Base-by-base conservation (phyloP, 1,284 basidiomycete genomes). In the Leccinum pachyderme region DNA sequence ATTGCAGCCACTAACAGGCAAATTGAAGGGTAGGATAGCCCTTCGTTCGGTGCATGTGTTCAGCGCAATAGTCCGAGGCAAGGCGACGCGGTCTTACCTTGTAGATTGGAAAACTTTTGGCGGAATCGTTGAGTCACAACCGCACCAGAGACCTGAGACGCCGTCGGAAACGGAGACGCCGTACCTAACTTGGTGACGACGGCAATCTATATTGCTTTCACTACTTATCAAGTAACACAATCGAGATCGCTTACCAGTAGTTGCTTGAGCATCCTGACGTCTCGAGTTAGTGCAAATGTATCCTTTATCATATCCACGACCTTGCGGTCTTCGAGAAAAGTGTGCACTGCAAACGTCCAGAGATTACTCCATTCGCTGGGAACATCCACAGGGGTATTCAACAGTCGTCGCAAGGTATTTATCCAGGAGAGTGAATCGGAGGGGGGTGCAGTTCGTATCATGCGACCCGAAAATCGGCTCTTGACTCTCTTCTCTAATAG, bases 401-500 rank as follows among this genome's bases (percentile, higher is more conserved):
- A 70, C 2, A 80, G 71, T 7, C 64, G 66, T 55, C 73, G 73
- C 4, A 81, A 69, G 5, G 86, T 62, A 11, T 62, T 65, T 6
- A 80, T 68, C 85, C 89, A 93, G 27, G 74, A 71, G 6, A 76
- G 66, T 4, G 84, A 59, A 11, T 73, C 73, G 6, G 76, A 65
- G 0, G 87, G 83, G 22, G 86, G 81, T 0, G 83, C 78, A 7
- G 91, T 86, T 51, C 91, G 82, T 60, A 95, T 79, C 64, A 94
- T 90, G 49, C 95, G 81, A 35, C 93, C 93, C 5, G 94, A 96
- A 73, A 97, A 98, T 6, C 95, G 84, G 61, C 93, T 96, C 73
- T 97, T 96, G 50, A 98, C 95, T 47, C 95, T 81, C 70, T 98
- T 98, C 71, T 98, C 95, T 6, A 98, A 77, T 8, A 92, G 73